phyloP scores from a whole-genome alignment of 768 basidiomycete genomes.

The Neoboletus magnificus region DNA sequence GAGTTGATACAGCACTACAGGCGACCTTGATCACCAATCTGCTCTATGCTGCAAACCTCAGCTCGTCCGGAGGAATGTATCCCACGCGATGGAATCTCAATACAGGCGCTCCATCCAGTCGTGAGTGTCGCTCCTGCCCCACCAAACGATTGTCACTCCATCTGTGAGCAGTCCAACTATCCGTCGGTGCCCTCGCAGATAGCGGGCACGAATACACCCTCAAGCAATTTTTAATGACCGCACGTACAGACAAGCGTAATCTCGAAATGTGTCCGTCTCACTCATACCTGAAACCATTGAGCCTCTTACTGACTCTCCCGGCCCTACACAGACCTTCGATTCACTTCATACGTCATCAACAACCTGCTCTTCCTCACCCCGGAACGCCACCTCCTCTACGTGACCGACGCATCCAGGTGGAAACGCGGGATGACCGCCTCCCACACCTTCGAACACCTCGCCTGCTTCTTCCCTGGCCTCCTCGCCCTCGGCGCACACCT shows the following conservation, averaged over 20 bases:
- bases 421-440: conserved; percentile 32
- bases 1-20: conserved; percentile 28
- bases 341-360: conserved; percentile 58
- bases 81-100: conserved; percentile 55
- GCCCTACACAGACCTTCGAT: conserved; percentile 47
- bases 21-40: conserved; percentile 46
- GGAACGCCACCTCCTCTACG: conserved; percentile 43
- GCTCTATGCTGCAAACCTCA: conserved; percentile 45
- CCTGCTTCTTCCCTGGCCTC: conserved; percentile 76
- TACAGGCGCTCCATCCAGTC: conserved; percentile 40
- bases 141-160: neutral
- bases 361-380: conserved; percentile 37
- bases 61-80: conserved; percentile 55
- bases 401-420: conserved; percentile 45
- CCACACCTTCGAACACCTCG: conserved; percentile 64
- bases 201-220: conserved; percentile 77
- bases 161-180: conserved; percentile 35
- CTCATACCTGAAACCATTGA: neutral
- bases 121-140: conserved; percentile 36
- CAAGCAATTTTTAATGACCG: conserved; percentile 68
- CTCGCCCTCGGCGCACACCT: conserved; percentile 68
- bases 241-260: conserved; percentile 54
- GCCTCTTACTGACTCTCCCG: neutral
- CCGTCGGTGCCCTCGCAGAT: conserved; percentile 64
- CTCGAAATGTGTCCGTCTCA: conserved; percentile 61